These are phyloP conservation scores for Pleurotus citrinopileatus DNA, from an alignment of 768 basidiomycete species.

Conservation along the genomic window DNA sequence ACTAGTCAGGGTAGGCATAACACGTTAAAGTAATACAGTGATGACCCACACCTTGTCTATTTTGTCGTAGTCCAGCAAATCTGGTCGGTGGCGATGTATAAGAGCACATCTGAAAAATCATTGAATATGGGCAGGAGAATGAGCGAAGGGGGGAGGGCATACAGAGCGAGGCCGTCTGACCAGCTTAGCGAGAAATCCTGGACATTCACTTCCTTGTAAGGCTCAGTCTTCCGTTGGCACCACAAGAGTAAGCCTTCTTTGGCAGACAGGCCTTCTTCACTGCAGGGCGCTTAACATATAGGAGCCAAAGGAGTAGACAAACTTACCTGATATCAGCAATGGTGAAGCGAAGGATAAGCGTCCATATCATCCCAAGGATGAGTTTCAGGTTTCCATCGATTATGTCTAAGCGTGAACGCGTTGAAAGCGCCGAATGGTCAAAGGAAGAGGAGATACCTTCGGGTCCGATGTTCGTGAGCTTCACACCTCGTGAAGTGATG, in stretches of 20 bases:
- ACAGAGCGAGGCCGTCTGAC: slow-evolving; percentile 96
- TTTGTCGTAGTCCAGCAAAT: slow-evolving; percentile 85
- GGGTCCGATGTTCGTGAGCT: slow-evolving; percentile 95
- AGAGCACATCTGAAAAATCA: slow-evolving; percentile 75
- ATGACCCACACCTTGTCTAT: slow-evolving; percentile 65
- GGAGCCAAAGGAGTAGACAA: neutral
- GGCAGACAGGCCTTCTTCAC: slow-evolving; percentile 97
- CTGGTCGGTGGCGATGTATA: slow-evolving; percentile 96
- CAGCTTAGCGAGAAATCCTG: slow-evolving; percentile 92
- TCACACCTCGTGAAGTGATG: slow-evolving; percentile 90
- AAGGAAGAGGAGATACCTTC: slow-evolving; percentile 56
- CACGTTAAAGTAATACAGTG: neutral
- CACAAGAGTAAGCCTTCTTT: slow-evolving; percentile 96
- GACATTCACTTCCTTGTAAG: slow-evolving; percentile 89
- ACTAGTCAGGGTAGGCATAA: slow-evolving; percentile 34
- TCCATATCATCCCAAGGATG: slow-evolving; percentile 99
- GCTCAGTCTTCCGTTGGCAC: slow-evolving; percentile 95
- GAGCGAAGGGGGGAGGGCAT: slow-evolving; percentile 31
- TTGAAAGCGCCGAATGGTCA: neutral
- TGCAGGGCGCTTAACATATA: slow-evolving; percentile 29
- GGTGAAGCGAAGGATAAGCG: slow-evolving; percentile 92
- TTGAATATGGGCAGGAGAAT: slow-evolving; percentile 11
- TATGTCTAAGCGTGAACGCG: slow-evolving; percentile 60
- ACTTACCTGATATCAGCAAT: slow-evolving; percentile 95
- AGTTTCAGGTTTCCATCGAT: slow-evolving; percentile 99